These are phyloP conservation scores for Scheffersomyces amazonensis DNA, from an alignment of 805 yeast genomes.

Conservation along the genomic window DNA sequence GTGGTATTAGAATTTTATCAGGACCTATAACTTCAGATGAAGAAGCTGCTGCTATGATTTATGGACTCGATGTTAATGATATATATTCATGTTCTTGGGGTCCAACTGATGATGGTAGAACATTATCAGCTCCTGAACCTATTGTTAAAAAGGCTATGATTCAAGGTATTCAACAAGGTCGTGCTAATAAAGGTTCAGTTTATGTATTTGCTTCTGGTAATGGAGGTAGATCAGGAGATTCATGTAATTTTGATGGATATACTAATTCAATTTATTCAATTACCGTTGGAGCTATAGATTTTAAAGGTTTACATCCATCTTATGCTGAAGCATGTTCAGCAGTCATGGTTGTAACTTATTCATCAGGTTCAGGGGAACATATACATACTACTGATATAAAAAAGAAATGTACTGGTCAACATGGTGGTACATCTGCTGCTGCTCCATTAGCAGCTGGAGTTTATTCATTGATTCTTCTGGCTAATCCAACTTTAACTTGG, in stretches of 20 bases:
- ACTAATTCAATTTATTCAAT: slow-evolving; percentile 93
- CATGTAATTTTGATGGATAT: slow-evolving; percentile 96
- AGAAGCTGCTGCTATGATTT: slow-evolving; percentile 85
- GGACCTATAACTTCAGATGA: slow-evolving; percentile 79
- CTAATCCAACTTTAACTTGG: slow-evolving; percentile 90
- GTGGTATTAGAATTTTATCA: slow-evolving; percentile 87
- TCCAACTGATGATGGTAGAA: slow-evolving; percentile 87
- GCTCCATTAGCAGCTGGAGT: slow-evolving; percentile 99
- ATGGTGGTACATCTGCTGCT: slow-evolving; percentile 98
- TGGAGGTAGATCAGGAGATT: slow-evolving; percentile 80
- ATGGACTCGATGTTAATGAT: slow-evolving; percentile 79
- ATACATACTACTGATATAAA: slow-evolving; percentile 85
- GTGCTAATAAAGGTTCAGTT: slow-evolving; percentile 76
- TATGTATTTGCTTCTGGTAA: slow-evolving; percentile 97
- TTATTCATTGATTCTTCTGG: slow-evolving; percentile 75
- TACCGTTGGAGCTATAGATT: slow-evolving; percentile 92
- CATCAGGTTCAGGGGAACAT: slow-evolving; percentile 86
- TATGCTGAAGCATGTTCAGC: slow-evolving; percentile 95
- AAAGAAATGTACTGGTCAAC: slow-evolving; percentile 63
- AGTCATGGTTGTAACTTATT: slow-evolving; percentile 88
- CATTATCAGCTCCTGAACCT: slow-evolving; percentile 81
- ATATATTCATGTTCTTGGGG: slow-evolving; percentile 99
- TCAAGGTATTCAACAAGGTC: slow-evolving; percentile 82
- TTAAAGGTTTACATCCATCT: slow-evolving; percentile 79
- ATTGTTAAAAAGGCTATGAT: slow-evolving; percentile 78